Evolutionary conservation across 495 filamentous ascomycete species (phyloP).

Genomic region (Echria macrotheca): DNA sequence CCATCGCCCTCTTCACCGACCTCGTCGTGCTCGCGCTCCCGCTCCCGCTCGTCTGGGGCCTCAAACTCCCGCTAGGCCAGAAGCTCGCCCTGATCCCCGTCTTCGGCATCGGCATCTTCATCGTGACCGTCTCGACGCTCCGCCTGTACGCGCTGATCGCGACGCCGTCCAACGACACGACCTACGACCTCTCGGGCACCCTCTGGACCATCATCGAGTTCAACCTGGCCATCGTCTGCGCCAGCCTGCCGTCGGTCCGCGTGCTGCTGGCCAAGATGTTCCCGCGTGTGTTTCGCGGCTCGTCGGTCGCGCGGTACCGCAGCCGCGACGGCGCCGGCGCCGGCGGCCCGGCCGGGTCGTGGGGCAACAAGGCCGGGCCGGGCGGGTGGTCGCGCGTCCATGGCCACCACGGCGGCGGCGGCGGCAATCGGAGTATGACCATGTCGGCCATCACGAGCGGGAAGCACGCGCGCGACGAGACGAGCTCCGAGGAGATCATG

Average conservation of each 20-base stretch:
- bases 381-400: conserved; percentile 7
- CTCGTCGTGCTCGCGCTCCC: conserved; percentile 22
- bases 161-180: conserved; percentile 8
- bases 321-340: background rate
- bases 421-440: background rate
- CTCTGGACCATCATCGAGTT: conserved; percentile 29
- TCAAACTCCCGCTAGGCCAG: conserved; percentile 20
- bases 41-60: conserved; percentile 18
- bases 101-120: conserved; percentile 25
- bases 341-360: background rate
- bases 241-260: conserved; percentile 25
- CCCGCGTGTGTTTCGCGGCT: conserved; percentile 7
- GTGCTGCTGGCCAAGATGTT: conserved; percentile 18
- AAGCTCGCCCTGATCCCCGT: conserved; percentile 23
- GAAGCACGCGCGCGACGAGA: background rate
- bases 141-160: conserved; percentile 15
- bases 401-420: too few relatives aligned
- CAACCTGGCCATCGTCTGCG: conserved; percentile 26
- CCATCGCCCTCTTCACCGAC: conserved; percentile 22
- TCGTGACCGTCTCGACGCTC: conserved; percentile 20
- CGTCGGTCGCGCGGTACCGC: background rate
- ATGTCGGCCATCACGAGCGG: background rate
- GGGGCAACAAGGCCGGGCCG: background rate
- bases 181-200: conserved; percentile 9
- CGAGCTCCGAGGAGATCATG: conserved; percentile 9